These are phyloP conservation scores for Hirsutella minnesotensis DNA, from an alignment of 2,329 filamentous ascomycete genomes.

Conservation along the genomic window DNA sequence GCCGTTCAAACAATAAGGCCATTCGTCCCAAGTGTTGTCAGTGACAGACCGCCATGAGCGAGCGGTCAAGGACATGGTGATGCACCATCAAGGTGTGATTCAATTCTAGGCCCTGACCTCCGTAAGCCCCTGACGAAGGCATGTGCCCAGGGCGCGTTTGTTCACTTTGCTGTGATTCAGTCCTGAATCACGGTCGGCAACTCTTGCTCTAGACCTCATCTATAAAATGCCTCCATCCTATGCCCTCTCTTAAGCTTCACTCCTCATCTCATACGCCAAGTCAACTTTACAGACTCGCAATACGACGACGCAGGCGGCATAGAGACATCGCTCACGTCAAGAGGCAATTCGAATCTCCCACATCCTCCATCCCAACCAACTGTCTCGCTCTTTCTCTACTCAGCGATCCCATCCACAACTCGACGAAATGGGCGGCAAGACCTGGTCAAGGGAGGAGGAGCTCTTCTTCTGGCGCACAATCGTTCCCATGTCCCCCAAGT, in stretches of 20 bases:
- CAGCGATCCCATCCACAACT: background rate
- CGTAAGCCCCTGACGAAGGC: background rate
- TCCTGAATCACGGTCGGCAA: background rate
- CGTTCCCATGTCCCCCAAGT: constrained; percentile 24
- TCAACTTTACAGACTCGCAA: too few species aligned
- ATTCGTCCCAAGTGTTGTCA: background rate
- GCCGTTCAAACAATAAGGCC: constrained; percentile 27
- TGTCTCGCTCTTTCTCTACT: background rate
- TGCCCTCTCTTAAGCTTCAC: too few species aligned
- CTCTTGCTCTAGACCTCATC: too few species aligned
- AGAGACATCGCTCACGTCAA: too few species aligned
- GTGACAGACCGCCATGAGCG: background rate
- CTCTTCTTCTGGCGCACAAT: constrained; percentile 32
- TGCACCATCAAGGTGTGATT: constrained; percentile 1
- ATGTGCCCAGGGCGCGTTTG: background rate
- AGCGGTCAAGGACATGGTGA: background rate
- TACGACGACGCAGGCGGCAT: too few species aligned
- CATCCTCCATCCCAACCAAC: background rate
- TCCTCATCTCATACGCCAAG: too few species aligned
- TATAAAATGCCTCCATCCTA: too few species aligned
- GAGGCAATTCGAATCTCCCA: too few species aligned
- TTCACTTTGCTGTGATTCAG: background rate
- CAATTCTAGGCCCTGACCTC: background rate
- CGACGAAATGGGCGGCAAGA: constrained; percentile 34
- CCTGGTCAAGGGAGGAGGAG: constrained; percentile 38